Conservation (phyloP, 345 rosid species). For the Psidium guajava region DNA sequence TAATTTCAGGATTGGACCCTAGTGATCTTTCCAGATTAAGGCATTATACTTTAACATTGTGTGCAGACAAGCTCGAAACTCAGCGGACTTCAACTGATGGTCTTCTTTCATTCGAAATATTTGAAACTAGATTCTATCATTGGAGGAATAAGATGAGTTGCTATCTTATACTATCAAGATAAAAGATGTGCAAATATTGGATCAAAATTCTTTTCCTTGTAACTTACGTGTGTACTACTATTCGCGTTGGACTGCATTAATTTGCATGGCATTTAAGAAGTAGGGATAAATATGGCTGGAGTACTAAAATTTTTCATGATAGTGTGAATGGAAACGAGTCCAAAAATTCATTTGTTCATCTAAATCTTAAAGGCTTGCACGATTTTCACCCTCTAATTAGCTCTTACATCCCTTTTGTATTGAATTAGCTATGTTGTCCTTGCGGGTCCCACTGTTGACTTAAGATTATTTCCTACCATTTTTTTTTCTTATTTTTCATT, state of each 20-base stretch:
- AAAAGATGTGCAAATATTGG: not conserved
- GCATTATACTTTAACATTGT: rapidly evolving
- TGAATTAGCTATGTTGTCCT: too few relatives aligned
- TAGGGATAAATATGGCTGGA: not conserved
- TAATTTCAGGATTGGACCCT: rapidly evolving
- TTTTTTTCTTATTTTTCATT: too few relatives aligned
- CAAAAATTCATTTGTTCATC: not conserved
- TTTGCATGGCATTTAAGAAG: not conserved
- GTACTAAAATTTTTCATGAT: not conserved
- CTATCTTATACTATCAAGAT: not conserved
- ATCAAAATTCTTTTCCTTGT: not conserved
- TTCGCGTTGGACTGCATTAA: not conserved
- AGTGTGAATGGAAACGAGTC: not conserved
- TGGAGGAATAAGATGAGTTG: not conserved
- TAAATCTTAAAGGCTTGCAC: too few relatives aligned
- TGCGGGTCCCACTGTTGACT: too few relatives aligned
- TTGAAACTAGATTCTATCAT: not conserved
- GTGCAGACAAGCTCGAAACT: not conserved
- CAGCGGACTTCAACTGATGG: not conserved
- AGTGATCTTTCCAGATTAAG: not conserved
- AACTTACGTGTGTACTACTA: not conserved
- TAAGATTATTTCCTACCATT: too few relatives aligned
- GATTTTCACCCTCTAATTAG: too few relatives aligned
- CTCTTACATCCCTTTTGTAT: too few relatives aligned
- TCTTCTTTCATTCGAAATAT: not conserved